Evolutionary conservation across 129 eudicot species (phyloP).

Genomic region (Silybum marianum): DNA sequence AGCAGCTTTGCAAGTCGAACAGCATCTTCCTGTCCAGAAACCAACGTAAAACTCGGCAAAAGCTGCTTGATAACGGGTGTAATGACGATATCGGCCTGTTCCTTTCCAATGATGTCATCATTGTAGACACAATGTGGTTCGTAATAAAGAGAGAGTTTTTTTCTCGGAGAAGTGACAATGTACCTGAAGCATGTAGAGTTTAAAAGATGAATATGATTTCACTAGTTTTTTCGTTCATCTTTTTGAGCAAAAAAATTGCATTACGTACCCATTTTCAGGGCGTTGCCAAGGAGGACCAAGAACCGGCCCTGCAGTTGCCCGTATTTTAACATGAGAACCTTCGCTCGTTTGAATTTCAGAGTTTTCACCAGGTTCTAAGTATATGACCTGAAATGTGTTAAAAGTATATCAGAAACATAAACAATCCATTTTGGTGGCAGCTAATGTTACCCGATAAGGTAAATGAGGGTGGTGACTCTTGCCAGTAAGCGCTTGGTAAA

Average conservation of each 20-base stretch:
- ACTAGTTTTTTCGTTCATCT: not conserved
- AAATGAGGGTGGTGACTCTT: no score
- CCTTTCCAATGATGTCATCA: constrained; percentile 52
- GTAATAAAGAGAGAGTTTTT: constrained; percentile 65
- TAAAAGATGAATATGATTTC: not conserved
- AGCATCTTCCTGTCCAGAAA: constrained; percentile 97
- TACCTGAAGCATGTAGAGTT: constrained; percentile 48
- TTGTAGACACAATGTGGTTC: constrained; percentile 95
- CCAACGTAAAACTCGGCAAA: constrained; percentile 71
- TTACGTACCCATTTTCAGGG: constrained; percentile 89
- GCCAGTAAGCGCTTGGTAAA: no score
- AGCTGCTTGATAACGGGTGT: constrained; percentile 91
- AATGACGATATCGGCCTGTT: constrained; percentile 82
- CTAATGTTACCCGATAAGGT: no score
- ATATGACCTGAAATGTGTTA: constrained; percentile 50
- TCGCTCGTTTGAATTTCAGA: constrained; percentile 57
- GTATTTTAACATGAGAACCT: constrained; percentile 55
- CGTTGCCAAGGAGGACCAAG: constrained; percentile 99
- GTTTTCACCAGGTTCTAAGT: constrained; percentile 83
- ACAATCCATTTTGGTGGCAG: no score
- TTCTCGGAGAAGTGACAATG: constrained; percentile 68
- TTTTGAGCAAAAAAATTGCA: not conserved
- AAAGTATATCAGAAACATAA: constrained; percentile 15
- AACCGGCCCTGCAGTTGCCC: constrained; percentile 92
- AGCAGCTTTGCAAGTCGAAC: constrained; percentile 83